Evolutionary conservation across 148 eudicot species (phyloP).

Genomic region (Hydrangea macrophylla): DNA sequence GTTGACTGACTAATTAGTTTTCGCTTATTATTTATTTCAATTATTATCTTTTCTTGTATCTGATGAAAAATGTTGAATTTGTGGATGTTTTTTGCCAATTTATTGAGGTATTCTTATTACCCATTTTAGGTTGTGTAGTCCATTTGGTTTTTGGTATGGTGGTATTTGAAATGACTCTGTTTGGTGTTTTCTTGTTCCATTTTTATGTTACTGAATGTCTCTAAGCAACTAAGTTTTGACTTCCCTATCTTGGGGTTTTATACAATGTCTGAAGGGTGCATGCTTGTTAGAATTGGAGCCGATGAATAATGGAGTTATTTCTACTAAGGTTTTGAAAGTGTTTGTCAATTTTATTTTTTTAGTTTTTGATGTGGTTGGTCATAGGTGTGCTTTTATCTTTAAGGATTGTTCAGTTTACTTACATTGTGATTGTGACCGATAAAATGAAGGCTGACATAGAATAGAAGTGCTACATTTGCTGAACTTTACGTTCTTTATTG

Average conservation of each 20-base stretch:
- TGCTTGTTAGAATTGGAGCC: not conserved
- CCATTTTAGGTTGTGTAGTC: not conserved
- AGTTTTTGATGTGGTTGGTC: no score
- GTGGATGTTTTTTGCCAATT: not conserved
- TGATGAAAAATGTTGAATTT: not conserved
- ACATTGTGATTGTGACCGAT: not conserved
- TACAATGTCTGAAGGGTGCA: not conserved
- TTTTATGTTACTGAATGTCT: no score
- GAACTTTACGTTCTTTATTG: not conserved
- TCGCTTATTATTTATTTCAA: not conserved
- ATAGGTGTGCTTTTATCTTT: not conserved
- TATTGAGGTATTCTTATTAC: not conserved
- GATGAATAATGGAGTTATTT: not conserved
- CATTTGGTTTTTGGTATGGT: not conserved
- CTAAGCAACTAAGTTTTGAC: no score
- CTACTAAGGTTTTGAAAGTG: not conserved
- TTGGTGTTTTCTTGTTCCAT: not conserved
- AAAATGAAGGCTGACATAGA: not conserved
- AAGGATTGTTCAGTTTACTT: not conserved
- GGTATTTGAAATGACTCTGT: not conserved
- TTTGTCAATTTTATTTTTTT: not conserved
- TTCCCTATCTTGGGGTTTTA: not conserved
- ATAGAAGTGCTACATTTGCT: not conserved
- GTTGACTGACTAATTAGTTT: not conserved
- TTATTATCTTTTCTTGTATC: not conserved